phyloP scores from a whole-genome alignment of 2,329 filamentous ascomycete species.

The Neofusicoccum kwambonambiense region DNA sequence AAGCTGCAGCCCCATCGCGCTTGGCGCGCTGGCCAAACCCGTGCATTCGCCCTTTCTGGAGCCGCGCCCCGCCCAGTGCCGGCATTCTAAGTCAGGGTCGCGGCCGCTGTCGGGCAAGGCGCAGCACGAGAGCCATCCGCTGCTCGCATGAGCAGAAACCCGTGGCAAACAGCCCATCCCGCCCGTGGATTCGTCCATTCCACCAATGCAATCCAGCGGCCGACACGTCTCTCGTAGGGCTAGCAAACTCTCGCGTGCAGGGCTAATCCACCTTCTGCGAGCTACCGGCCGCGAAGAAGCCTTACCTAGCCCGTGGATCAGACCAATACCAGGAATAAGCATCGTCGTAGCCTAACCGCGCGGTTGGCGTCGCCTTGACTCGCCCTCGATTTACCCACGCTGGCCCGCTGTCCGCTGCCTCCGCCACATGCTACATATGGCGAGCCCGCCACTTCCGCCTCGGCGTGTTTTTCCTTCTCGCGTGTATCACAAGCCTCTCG shows the following conservation, averaged over 20 bases:
- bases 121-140: background rate
- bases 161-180: background rate
- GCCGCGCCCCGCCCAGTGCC: background rate
- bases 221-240: background rate
- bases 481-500: background rate
- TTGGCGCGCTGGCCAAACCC: background rate
- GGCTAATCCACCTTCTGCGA: background rate
- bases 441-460: constrained; percentile 1
- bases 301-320: background rate
- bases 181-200: too few species aligned
- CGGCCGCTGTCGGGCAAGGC: background rate
- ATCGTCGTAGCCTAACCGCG: background rate
- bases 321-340: background rate
- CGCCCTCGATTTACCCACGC: background rate
- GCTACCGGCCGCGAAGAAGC: background rate
- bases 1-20: background rate
- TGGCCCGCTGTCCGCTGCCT: background rate
- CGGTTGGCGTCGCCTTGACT: background rate
- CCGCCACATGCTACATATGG: constrained; percentile 1
- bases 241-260: background rate
- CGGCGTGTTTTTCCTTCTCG: background rate
- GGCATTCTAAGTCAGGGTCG: background rate
- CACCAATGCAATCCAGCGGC: background rate
- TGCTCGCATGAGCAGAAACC: background rate
- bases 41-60: background rate